These are phyloP conservation scores for Monilinia polystroma DNA, from an alignment of 2,329 filamentous ascomycete species.

Conservation along the genomic window DNA sequence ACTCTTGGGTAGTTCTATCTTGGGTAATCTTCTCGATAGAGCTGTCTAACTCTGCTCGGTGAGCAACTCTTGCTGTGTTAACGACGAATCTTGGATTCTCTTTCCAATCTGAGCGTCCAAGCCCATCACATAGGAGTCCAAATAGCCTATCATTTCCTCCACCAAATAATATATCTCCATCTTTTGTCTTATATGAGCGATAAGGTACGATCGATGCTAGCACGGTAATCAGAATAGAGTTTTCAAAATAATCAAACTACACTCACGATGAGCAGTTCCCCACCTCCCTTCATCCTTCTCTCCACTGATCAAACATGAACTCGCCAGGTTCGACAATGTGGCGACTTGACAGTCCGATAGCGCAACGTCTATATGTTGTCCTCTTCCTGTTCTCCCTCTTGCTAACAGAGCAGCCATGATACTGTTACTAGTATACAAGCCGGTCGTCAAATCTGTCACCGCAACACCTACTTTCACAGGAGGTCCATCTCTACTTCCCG, in stretches of 20 bases:
- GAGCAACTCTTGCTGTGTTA: conserved; percentile 62
- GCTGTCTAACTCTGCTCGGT: conserved; percentile 74
- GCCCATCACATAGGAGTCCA: conserved; percentile 59
- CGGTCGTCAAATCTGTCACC: conserved; percentile 93
- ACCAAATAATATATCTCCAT: conserved; percentile 69
- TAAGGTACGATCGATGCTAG: conserved; percentile 96
- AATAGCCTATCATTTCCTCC: conserved; percentile 73
- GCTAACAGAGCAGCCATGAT: conserved; percentile 91
- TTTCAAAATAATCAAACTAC: no score
- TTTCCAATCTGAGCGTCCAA: conserved; percentile 60
- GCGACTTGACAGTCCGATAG: conserved; percentile 94
- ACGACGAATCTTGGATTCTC: conserved; percentile 57
- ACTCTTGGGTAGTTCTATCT: conserved; percentile 80
- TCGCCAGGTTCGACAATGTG: conserved; percentile 92
- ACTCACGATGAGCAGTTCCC: conserved; percentile 89
- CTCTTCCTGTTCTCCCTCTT: conserved; percentile 69
- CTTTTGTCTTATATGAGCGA: conserved; percentile 73
- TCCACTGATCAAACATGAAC: conserved; percentile 84
- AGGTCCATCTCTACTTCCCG: conserved; percentile 79
- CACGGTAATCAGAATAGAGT: background rate
- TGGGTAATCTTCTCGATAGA: conserved; percentile 74
- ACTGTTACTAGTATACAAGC: conserved; percentile 90
- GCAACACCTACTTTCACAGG: conserved; percentile 97
- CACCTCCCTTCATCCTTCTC: conserved; percentile 85
- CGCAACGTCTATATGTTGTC: conserved; percentile 89